Conservation (phyloP, 2,329 filamentous ascomycete genomes). For the Pseudomassariella vexata region DNA sequence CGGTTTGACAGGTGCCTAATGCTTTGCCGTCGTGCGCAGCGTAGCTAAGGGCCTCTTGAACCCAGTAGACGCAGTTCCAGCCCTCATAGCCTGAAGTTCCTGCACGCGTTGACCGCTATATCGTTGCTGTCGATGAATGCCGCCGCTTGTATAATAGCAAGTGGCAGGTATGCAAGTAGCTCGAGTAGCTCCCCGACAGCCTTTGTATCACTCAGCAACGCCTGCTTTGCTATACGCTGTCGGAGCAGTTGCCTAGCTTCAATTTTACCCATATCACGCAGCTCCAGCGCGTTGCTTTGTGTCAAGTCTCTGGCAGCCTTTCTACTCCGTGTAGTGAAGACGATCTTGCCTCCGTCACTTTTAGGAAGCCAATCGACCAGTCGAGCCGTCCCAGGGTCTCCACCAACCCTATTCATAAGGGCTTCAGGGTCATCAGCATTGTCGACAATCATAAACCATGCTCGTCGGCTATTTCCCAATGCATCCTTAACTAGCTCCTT, state of each 20-base stretch:
- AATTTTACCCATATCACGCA: too few species aligned
- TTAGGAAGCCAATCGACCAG: conserved; percentile 24
- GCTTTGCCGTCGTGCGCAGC: too few species aligned
- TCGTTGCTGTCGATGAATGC: conserved; percentile 24
- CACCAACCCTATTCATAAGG: conserved; percentile 13
- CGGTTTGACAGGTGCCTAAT: too few species aligned
- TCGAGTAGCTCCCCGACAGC: too few species aligned
- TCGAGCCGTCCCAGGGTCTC: neutral
- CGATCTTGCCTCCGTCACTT: conserved; percentile 20
- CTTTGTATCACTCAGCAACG: too few species aligned
- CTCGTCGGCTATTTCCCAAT: conserved; percentile 16
- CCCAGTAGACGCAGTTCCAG: too few species aligned
- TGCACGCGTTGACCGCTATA: conserved; percentile 11
- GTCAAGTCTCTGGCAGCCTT: too few species aligned
- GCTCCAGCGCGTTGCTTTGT: too few species aligned
- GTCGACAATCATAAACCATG: conserved; percentile 36
- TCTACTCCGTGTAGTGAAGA: conserved; percentile 28
- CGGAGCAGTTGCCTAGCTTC: too few species aligned
- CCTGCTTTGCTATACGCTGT: too few species aligned
- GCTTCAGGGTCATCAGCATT: conserved; percentile 33
- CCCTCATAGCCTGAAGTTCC: too few species aligned
- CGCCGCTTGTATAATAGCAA: conserved; percentile 28
- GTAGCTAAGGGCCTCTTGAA: too few species aligned
- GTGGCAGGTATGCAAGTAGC: conserved; percentile 20
- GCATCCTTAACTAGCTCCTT: conserved; percentile 25